These are phyloP conservation scores for Bocquillonia castaneifolia DNA, from an alignment of 441 rosid genomes.

Conservation along the genomic window DNA sequence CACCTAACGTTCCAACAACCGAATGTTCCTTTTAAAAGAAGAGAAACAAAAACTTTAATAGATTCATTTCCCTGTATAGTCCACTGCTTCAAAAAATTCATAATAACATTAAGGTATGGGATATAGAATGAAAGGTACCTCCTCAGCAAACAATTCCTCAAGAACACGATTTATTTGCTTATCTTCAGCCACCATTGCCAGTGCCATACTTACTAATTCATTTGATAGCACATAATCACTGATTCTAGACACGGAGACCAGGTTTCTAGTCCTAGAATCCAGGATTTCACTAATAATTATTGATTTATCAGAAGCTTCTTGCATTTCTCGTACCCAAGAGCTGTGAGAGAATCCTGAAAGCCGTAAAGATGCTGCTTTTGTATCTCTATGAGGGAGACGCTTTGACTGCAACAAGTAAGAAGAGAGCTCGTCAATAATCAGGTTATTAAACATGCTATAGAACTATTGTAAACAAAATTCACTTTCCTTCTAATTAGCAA, in stretches of 20 bases:
- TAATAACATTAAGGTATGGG: background rate
- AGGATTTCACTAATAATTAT: constrained; percentile 85
- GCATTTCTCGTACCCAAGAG: constrained; percentile 93
- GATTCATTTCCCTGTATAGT: background rate
- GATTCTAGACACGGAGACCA: constrained; percentile 86
- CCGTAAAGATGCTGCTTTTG: constrained; percentile 39
- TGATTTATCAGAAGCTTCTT: constrained; percentile 83
- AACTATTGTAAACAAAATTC: background rate
- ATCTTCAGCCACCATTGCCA: constrained; percentile 93
- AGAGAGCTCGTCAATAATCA: constrained; percentile 14
- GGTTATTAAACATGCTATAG: constrained; percentile 1
- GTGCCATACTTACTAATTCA: constrained; percentile 88
- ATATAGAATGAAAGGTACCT: constrained; percentile 35
- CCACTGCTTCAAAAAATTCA: background rate
- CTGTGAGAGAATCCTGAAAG: constrained; percentile 65
- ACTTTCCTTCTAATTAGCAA: background rate
- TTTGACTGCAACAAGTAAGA: constrained; percentile 51
- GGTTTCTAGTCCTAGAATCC: constrained; percentile 91
- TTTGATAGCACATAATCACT: constrained; percentile 88
- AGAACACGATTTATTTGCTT: constrained; percentile 88
- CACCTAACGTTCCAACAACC: background rate
- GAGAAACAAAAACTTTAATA: background rate
- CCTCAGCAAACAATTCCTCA: constrained; percentile 77
- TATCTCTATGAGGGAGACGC: constrained; percentile 67
- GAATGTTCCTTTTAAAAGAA: background rate